Evolutionary conservation across 352 stramenopile species (phyloP), one percentile per base, ranked within the genome.

Genomic region (Phytophthora uliginosa): DNA sequence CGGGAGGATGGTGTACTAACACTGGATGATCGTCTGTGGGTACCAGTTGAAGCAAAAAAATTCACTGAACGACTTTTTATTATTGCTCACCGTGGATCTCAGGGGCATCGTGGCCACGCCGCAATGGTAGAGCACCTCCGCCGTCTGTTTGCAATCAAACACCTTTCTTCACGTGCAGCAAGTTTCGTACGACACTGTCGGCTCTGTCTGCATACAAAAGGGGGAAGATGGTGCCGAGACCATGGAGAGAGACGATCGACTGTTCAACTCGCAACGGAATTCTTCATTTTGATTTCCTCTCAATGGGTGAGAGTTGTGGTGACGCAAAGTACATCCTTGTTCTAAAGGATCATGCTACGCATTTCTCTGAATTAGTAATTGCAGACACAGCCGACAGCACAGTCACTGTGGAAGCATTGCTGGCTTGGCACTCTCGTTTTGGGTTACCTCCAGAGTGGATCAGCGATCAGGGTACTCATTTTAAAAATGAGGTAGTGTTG

Each of bases 1-100:
- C 58, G n/a, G 7, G 10, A 24, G 3, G 48, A 57, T 28, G 28
- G 26, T 38, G 18, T 54, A 26, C 9, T 58, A 13, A 10, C 12
- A 3, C 18, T 59, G 4, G 18, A 17, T 24, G n/a, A 58, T 17
- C 15, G 20, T 9, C 4, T 66, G 15, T 59, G 47, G 47, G 22
- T 66, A n/a, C 40, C 52, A 28, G 6, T 10, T 7, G 5, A 55
- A 2, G 55, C 62, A 0, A 51, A 7, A 3, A 47, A 58, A 26
- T 45, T 69, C 20, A 40, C 40, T 38, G 9, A 56, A 31, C 62
- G 62, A 15, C 10, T 69, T 20, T 69, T 60, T 34, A 63, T 69
- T 22, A 45, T 69, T 20, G 33, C 48, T 20, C 59, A 66, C 12
- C 53, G 47, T 59, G 59, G 47, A 1, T n/a, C 55, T 2, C 55